Evolutionary conservation across 345 rosid species (phyloP), one percentile per base, ranked within the genome.

Genomic region (Moringa oleifera): DNA sequence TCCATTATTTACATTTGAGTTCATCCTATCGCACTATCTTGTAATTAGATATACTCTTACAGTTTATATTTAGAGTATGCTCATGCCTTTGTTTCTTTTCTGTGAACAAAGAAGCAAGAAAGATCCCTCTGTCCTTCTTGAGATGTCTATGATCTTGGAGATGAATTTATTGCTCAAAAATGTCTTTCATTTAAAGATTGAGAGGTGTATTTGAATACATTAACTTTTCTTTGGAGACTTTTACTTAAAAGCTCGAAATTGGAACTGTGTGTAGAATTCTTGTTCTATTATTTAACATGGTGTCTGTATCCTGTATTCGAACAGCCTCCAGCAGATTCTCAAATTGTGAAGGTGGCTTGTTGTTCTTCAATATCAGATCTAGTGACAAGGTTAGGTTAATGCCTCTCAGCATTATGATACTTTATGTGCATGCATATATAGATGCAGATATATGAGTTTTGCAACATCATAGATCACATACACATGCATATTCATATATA

Each of bases 301-400:
- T 41, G 12, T 2, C 5, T 24, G 20, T 21, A 46, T 65, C 37
- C 37, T 46, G 72, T 65, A 68, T 73, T 77, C 25, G 23, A 69
- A 51, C 76, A 90, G 97, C 73, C 80, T 60, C 81, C 87, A 15
- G 75, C 60, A 58, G 79, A 83, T 69, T 82, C 93, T 80, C 85
- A 79, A 63, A 73, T 88, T 74, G 84, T 88, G 25, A 88, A 79
- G 79, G 92, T 85, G 77, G 93, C 96, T 78, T 79, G 80, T 51
- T 83, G 87, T 75, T 73, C 79, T 22, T 75, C 96, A 45, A 71
- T 88, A 60, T 76, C 85, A 41, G 96, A 86, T 78, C 80, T 94
- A 21, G 64, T 94, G 23, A 72, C 78, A 57, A 94, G 99, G 97
- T 94, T 8, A 41, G 47, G 13, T 41, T 2, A 7, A 7, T 41